phyloP scores from a whole-genome alignment of 2,329 filamentous ascomycete species.

The Cercospora janseana region DNA sequence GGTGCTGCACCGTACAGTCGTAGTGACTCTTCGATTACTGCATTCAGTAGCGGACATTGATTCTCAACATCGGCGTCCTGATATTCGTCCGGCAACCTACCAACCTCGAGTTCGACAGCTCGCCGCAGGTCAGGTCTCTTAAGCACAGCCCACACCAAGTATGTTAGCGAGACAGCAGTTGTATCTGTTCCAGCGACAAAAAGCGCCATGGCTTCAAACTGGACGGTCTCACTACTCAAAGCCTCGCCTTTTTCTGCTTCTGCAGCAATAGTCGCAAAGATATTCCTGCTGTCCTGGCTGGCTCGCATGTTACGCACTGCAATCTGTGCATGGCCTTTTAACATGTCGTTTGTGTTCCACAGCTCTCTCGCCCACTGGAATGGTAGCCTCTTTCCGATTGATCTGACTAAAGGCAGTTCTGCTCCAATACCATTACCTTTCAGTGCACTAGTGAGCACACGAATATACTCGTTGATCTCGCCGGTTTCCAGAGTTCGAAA shows the following conservation, averaged over 20 bases:
- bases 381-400: conserved; percentile 28
- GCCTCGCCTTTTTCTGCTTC: conserved; percentile 31
- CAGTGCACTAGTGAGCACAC: conserved; percentile 32
- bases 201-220: conserved; percentile 31
- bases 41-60: conserved; percentile 27
- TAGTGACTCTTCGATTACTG: conserved; percentile 34
- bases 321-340: conserved; percentile 27
- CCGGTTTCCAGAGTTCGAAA: conserved; percentile 43
- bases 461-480: conserved; percentile 35
- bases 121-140: conserved; percentile 25
- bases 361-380: conserved; percentile 24
- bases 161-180: conserved; percentile 35
- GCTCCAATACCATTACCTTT: conserved; percentile 36
- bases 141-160: conserved; percentile 34
- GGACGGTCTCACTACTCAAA: conserved; percentile 32
- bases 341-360: conserved; percentile 26
- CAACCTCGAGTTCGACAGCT: conserved; percentile 32
- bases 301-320: conserved; percentile 32
- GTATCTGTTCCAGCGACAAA: conserved; percentile 38
- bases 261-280: conserved; percentile 33
- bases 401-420: conserved; percentile 35
- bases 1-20: conserved; percentile 37
- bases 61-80: conserved; percentile 28
- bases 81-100: conserved; percentile 21
- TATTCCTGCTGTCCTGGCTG: conserved; percentile 21